A percentile compares a stretch with the other conserved stretches of the same genome.
Conservation (phyloP, 257 asterid species). For the Paulownia fortunei region DNA sequence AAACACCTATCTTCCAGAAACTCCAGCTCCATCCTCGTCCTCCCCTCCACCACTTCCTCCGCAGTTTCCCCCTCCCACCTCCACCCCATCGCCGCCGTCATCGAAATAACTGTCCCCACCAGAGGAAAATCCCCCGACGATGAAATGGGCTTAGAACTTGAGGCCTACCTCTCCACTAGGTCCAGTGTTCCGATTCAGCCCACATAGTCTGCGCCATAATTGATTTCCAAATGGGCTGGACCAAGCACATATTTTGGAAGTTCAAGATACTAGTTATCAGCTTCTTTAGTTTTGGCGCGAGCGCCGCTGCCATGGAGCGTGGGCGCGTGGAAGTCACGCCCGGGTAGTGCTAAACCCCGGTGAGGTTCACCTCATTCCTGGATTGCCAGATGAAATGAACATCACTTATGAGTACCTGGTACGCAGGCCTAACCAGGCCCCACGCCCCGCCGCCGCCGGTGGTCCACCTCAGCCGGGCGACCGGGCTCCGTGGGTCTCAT, state of each 20-base stretch:
- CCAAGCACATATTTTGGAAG: slow-evolving; percentile 40
- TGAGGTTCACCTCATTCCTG: slow-evolving; percentile 31
- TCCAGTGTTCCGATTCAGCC: not conserved
- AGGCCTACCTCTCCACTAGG: slow-evolving; percentile 31
- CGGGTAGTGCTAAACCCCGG: slow-evolving; percentile 31
- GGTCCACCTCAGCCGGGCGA: slow-evolving; percentile 43
- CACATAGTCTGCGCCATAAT: slow-evolving; percentile 42
- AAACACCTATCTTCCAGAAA: slow-evolving; percentile 35
- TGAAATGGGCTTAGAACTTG: slow-evolving; percentile 38
- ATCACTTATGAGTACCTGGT: slow-evolving; percentile 31
- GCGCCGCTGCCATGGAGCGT: slow-evolving; percentile 48
- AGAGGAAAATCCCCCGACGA: not conserved
- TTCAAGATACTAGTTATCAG: slow-evolving; percentile 37
- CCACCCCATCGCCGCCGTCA: slow-evolving; percentile 29
- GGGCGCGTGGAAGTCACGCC: slow-evolving; percentile 46
- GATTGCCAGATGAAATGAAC: slow-evolving; percentile 40
- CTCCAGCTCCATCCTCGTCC: slow-evolving; percentile 41
- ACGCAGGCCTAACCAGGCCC: not conserved
- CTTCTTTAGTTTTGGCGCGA: slow-evolving; percentile 49
- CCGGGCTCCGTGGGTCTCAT: slow-evolving; percentile 44
- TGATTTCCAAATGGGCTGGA: slow-evolving; percentile 54
- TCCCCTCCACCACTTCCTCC: slow-evolving; percentile 40
- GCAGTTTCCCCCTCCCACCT: not conserved
- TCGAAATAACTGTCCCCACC: slow-evolving; percentile 9
- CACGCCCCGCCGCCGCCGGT: not conserved